Evolutionary conservation across 164 flowering plant species (phyloP).

Genomic region (Aristolochia contorta): DNA sequence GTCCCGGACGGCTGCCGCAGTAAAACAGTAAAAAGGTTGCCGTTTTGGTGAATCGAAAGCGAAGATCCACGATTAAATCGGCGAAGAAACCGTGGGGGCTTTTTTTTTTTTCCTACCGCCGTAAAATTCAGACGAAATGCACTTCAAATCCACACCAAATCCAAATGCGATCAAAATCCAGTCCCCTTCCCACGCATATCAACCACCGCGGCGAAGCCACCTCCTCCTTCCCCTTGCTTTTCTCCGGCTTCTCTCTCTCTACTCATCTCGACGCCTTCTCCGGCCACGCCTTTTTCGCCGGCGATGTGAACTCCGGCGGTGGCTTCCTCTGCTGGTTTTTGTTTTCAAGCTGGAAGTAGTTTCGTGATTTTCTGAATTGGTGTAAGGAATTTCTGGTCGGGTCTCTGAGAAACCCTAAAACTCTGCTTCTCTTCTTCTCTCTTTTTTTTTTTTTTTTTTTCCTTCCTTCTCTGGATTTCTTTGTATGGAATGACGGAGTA

Average conservation of each 20-base stretch:
- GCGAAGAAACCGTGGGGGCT: constrained; percentile 25
- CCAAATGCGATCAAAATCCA: constrained; percentile 16
- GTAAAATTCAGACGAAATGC: constrained; percentile 24
- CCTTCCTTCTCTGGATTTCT: no score
- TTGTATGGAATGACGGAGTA: constrained; percentile 20
- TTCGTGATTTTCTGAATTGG: no score
- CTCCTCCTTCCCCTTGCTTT: neutral
- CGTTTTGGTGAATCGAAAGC: neutral
- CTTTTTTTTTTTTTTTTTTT: no score
- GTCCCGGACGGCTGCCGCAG: no score
- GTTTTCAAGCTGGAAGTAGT: neutral
- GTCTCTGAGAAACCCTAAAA: no score
- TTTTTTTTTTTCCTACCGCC: neutral
- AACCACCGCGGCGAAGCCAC: neutral
- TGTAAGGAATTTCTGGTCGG: no score
- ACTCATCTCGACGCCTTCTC: neutral
- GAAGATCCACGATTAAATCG: constrained; percentile 19
- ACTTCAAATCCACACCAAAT: constrained; percentile 13
- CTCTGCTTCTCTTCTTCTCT: no score
- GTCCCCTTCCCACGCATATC: constrained; percentile 3
- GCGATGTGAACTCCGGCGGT: neutral
- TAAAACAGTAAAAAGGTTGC: no score
- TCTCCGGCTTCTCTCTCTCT: neutral
- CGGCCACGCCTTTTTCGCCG: neutral
- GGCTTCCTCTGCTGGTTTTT: no score